These are phyloP conservation scores for Coniella lustricola DNA, from an alignment of 2,329 filamentous ascomycete genomes.

Conservation along the genomic window DNA sequence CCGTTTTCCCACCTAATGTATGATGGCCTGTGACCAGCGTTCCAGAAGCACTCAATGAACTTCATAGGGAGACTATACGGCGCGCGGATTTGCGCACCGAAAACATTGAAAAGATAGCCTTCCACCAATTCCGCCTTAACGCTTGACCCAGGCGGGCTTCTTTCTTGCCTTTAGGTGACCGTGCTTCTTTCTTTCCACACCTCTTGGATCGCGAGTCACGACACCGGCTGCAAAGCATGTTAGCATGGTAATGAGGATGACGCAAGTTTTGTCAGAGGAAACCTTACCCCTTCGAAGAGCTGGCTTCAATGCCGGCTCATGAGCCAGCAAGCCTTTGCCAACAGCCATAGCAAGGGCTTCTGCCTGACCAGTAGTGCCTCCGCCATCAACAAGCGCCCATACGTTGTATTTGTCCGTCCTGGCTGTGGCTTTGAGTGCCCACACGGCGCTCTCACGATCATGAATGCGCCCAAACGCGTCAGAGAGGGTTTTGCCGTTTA, in stretches of 20 bases:
- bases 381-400: conserved; percentile 77
- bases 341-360: conserved; percentile 89
- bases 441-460: conserved; percentile 89
- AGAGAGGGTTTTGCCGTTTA: conserved; percentile 83
- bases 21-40: not conserved
- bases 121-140: conserved; percentile 31
- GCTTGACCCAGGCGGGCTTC: conserved; percentile 97
- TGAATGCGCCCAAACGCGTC: conserved; percentile 82
- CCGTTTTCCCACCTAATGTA: not conserved
- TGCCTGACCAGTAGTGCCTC: conserved; percentile 89
- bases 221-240: conserved; percentile 63
- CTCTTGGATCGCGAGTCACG: conserved; percentile 83
- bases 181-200: conserved; percentile 96
- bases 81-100: not conserved
- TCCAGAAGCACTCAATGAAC: not conserved
- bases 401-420: conserved; percentile 95
- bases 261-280: conserved; percentile 2
- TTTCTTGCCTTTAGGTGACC: conserved; percentile 96
- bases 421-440: conserved; percentile 77
- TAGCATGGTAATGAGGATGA: conserved; percentile 5
- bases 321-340: conserved; percentile 77
- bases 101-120: not conserved
- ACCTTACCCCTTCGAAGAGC: conserved; percentile 77
- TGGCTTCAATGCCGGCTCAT: conserved; percentile 88
- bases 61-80: not conserved